Evolutionary conservation across 2,329 filamentous ascomycete species (phyloP), one percentile per base, ranked within the genome.

Genomic region (Madurella fahalii): DNA sequence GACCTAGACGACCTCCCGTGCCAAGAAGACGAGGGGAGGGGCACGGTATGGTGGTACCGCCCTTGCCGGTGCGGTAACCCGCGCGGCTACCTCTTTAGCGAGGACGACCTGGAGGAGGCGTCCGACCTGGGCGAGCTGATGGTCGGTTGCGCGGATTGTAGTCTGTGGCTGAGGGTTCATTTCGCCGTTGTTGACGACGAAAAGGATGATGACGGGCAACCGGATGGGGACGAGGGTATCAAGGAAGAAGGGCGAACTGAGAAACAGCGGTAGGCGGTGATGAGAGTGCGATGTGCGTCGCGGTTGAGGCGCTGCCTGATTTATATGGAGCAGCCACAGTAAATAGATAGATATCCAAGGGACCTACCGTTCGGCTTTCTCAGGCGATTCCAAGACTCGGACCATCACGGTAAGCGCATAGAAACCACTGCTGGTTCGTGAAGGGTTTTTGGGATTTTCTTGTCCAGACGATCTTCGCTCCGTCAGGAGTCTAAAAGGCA

Each of bases 71-170:
- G 84, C 67, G 84, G 84, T 40, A 86, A 86, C 65, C 72, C 74
- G 32, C 74, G 77, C 40, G 84, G 84, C 1, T 87, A 82, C 65
- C 67, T 77, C 30, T 78, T 87, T 58, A 71, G 68, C 15, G 84
- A 87, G 68, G 69, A 67, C 9, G 82, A 87, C 65, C 70, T 87
- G 47, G 79, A 83, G 59, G 81, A 79, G 64, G 79, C 77, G 40
- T 76, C 74, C 44, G 79, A 81, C 48, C 74, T 80, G 58, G 79
- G 83, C 9, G 81, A 84, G 64, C 68, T 87, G 45, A 74, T 85
- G 67, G 83, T 87, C 40, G 84, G 81, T 11, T 87, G 84, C 63
- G 74, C 75, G 53, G 84, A 86, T 62, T 87, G 84, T 61, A 87
- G 84, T 64, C 71, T 87, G 44, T 87, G 83, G 83, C 67, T 87